Evolutionary conservation across 192 early-diverging fungal genomes (phyloP), one percentile per base, ranked within the genome.

Genomic region (Rhizophagus clarus): DNA sequence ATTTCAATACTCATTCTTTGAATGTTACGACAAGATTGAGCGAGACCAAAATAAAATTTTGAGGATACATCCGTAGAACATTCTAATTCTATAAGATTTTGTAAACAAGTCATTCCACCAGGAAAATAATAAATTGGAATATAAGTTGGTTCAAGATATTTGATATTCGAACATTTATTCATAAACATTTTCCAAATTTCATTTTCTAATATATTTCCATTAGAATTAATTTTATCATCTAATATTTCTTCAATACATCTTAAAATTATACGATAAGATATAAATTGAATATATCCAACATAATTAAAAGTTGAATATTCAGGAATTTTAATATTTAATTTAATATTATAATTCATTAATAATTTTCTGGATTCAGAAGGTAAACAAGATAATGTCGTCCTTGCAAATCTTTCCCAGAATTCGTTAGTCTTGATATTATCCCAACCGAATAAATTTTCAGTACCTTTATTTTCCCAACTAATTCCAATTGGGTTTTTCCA

Each of bases 351-450:
- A 12, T 45, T 1, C 42, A 12, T 45, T 45, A 45, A 2, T 1
- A 45, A 45, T 0, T 45, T 12, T 45, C 11, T 72, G 70, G 70
- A 72, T 72, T 37, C 31, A 17, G 42, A 3, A 3, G 22, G n/a
- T 40, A 29, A 31, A 72, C 70, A n/a, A 32, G 71, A 5, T 3
- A 47, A 45, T 42, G 11, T n/a, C 20, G 34, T 45, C 5, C 20
- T 72, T 72, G 70, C 42, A 71, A 71, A 71, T 37, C 20, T 71
- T 71, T 71, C 42, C 42, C 42, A 56, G 49, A 56, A 56, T 56
- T 56, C 49, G 17, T 45, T 45, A 45, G 42, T 12, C 11, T 1
- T 45, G 10, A 45, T 45, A 45, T 12, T 40, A 40, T 40, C 8
- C 37, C 42, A 45, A 45, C 11, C 42, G 42, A 45, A 45, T 45